Base-by-base conservation (phyloP, 805 yeast genomes). In the Candida glaebosa region DNA sequence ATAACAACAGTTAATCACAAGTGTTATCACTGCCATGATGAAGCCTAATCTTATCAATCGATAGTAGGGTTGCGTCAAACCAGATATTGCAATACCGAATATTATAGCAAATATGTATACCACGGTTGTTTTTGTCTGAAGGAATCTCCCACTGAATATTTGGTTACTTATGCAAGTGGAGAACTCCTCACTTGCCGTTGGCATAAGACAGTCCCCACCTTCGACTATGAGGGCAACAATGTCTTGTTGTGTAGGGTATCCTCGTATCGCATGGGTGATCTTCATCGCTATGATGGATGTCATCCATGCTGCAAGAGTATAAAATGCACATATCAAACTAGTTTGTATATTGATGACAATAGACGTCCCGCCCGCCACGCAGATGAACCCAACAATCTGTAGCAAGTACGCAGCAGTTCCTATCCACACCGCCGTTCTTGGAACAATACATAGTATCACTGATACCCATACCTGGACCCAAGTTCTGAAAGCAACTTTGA, bases 401-500 rank as follows among this genome's bases (percentile, higher is more conserved):
- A 59, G 39, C 32, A 64, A 46, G 42, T 53, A 64, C 2, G 60
- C 47, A 3, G 62, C 65, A 16, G 38, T 39, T 4, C 68, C 68
- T 0, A 63, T 14, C 68, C 68, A 65, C 17, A 31, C 34, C 34
- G 54, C 49, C 1, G 58, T 47, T 2, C 42, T 33, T 2, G 60
- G 65, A 3, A 59, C 51, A 3, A 60, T 48, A 7, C 51, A 41
- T 14, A 63, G 31, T 6, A 65, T 43, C 4, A 58, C 54, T 3
- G 57, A 49, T 15, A 41, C 37, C 63, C 65, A 63, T 2, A 58
- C 46, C 38, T 57, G 63, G 12, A 54, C 32, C 56, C 60, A 63
- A 2, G 65, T 57, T 16, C 60, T 48, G 6, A 54, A 26, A 2
- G 47, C 54, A 1, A 52, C 39, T 37, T 60, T 60, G 39, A 60